phyloP scores from a whole-genome alignment of 2,329 filamentous ascomycete genomes.

The Xylaria arbuscula region DNA sequence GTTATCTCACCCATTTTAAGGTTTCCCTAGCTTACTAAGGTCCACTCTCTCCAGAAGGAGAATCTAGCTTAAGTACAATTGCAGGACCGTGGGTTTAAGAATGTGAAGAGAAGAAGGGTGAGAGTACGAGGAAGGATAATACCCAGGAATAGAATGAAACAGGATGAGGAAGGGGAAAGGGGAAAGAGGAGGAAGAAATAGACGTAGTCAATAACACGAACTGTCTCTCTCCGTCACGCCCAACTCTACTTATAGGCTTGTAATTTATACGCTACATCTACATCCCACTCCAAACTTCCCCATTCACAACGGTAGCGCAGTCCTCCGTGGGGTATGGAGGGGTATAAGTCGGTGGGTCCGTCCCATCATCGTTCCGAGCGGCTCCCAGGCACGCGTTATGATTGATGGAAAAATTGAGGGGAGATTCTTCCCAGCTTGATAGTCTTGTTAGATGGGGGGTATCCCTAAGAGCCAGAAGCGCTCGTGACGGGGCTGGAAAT shows the following conservation, averaged over 20 bases:
- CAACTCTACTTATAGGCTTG: conserved; percentile 7
- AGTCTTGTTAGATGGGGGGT: conserved; percentile 6
- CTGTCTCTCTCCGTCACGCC: conserved; percentile 8
- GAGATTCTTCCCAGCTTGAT: conserved; percentile 13
- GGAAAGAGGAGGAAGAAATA: background rate
- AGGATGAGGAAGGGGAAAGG: background rate
- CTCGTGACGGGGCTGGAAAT: conserved; percentile 9
- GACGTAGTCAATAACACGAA: background rate
- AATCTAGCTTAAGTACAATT: no score
- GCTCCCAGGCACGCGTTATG: conserved; percentile 21
- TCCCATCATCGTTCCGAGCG: conserved; percentile 36
- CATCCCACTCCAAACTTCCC: conserved; percentile 19
- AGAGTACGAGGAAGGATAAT: background rate
- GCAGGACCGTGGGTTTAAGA: background rate
- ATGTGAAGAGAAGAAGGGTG: background rate
- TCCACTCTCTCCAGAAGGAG: no score
- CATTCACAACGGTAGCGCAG: conserved; percentile 24
- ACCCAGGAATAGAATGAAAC: background rate
- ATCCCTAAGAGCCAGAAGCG: conserved; percentile 1
- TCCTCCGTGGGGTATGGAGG: conserved; percentile 35
- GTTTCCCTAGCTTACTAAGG: background rate
- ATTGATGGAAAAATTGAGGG: conserved; percentile 40
- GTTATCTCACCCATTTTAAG: conserved; percentile 67
- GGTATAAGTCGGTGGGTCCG: conserved; percentile 32
- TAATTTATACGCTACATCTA: conserved; percentile 22